Conservation (phyloP, 257 asterid genomes). For the Jaltomata sinuosa region DNA sequence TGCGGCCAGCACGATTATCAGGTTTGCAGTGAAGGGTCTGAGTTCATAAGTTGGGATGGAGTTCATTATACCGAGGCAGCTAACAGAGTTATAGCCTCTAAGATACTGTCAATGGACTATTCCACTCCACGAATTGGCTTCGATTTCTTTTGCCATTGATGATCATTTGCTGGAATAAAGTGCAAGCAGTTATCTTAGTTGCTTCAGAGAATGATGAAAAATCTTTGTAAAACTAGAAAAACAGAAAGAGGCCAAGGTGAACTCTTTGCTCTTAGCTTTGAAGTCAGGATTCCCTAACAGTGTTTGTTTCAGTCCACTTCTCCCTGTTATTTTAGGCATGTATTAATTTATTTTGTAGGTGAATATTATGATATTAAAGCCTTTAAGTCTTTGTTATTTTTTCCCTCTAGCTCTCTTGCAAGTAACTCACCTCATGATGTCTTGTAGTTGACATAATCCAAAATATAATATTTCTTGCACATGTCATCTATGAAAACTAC, state of each 20-base stretch:
- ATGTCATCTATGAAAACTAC: neutral
- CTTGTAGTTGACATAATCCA: neutral
- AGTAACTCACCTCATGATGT: neutral
- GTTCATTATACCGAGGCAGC: conserved; percentile 87
- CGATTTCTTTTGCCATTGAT: conserved; percentile 58
- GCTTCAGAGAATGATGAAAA: neutral
- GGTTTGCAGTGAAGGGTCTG: conserved; percentile 46
- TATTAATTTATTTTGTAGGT: neutral
- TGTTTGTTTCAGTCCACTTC: neutral
- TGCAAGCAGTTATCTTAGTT: neutral
- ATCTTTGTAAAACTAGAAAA: neutral
- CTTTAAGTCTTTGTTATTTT: neutral
- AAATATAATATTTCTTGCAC: neutral
- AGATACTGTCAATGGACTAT: conserved; percentile 50
- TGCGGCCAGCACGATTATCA: conserved; percentile 57
- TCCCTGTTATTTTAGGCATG: neutral
- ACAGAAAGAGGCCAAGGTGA: neutral
- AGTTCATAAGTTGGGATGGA: conserved; percentile 70
- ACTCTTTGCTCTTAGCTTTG: neutral
- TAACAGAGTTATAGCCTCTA: conserved; percentile 47
- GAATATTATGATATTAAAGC: neutral
- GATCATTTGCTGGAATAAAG: neutral
- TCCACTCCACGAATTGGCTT: conserved; percentile 50
- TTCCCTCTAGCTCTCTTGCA: neutral
- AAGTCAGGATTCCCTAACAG: neutral